A percentile compares a stretch with the other conserved stretches of the same genome.
Evolutionary conservation across 768 basidiomycete species (phyloP).

Genomic region (Mycena filopes): DNA sequence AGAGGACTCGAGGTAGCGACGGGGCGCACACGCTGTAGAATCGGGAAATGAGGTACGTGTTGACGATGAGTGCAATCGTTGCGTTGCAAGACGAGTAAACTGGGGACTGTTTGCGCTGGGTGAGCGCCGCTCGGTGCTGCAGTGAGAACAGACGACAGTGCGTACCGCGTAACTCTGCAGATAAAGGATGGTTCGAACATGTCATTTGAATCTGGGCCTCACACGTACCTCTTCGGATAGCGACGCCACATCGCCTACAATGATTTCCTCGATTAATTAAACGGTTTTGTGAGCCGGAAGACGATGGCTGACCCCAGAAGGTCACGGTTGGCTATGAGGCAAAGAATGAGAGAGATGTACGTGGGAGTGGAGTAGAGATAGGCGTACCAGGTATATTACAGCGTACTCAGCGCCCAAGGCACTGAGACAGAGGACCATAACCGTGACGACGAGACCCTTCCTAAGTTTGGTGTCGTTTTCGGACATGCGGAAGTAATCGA

Average conservation of each 20-base stretch:
- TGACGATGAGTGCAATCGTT: background rate
- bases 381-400: too few relatives aligned
- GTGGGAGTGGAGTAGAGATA: too few relatives aligned
- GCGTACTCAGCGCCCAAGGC: too few relatives aligned
- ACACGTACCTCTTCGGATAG: background rate
- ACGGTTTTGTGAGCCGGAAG: too few relatives aligned
- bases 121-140: too few relatives aligned
- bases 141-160: background rate
- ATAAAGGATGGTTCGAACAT: background rate
- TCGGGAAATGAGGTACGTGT: constrained; percentile 12
- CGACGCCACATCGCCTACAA: background rate
- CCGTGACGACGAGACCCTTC: constrained; percentile 2
- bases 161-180: constrained; percentile 1
- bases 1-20: too few relatives aligned
- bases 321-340: too few relatives aligned
- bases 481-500: background rate
- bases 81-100: background rate
- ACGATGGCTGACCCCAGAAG: too few relatives aligned
- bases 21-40: constrained; percentile 2
- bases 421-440: background rate
- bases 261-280: too few relatives aligned
- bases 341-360: too few relatives aligned
- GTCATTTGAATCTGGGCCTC: background rate
- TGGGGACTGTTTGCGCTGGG: background rate
- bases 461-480: background rate